These are phyloP conservation scores for Penicillium diatomitis DNA, from an alignment of 495 filamentous ascomycete genomes.

Conservation along the genomic window DNA sequence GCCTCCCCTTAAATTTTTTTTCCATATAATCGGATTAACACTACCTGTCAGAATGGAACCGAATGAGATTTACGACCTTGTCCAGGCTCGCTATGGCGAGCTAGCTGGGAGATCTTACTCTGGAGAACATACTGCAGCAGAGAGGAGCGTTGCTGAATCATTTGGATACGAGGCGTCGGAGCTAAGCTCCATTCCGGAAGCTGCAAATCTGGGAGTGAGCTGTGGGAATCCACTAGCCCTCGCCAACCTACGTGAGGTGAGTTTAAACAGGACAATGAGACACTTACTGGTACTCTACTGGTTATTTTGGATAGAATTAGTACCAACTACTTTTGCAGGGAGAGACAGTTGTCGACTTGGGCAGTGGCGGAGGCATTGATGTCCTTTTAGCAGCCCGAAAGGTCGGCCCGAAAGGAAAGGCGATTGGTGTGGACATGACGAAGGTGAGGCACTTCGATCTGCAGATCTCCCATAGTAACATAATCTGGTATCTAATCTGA, in stretches of 20 bases:
- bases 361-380: constrained; percentile 56
- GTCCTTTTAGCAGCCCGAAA: constrained; percentile 50
- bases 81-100: constrained; percentile 9
- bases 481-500: neutral
- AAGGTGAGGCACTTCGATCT: constrained; percentile 39
- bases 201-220: constrained; percentile 55
- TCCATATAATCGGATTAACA: neutral
- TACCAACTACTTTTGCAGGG: constrained; percentile 28
- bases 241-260: constrained; percentile 42
- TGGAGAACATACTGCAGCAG: constrained; percentile 10
- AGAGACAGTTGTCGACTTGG: constrained; percentile 57
- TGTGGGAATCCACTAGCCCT: constrained; percentile 57
- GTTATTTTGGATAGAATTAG: neutral
- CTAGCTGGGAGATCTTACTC: constrained; percentile 1
- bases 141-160: constrained; percentile 41
- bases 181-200: constrained; percentile 43
- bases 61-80: constrained; percentile 4
- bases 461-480: neutral
- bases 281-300: constrained; percentile 1
- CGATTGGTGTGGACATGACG: constrained; percentile 62
- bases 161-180: constrained; percentile 54
- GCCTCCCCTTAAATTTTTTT: neutral
- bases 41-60: neutral
- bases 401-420: constrained; percentile 44
- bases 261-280: neutral